phyloP scores from a whole-genome alignment of 495 filamentous ascomycete genomes.

The Aspergillus kassunensis region DNA sequence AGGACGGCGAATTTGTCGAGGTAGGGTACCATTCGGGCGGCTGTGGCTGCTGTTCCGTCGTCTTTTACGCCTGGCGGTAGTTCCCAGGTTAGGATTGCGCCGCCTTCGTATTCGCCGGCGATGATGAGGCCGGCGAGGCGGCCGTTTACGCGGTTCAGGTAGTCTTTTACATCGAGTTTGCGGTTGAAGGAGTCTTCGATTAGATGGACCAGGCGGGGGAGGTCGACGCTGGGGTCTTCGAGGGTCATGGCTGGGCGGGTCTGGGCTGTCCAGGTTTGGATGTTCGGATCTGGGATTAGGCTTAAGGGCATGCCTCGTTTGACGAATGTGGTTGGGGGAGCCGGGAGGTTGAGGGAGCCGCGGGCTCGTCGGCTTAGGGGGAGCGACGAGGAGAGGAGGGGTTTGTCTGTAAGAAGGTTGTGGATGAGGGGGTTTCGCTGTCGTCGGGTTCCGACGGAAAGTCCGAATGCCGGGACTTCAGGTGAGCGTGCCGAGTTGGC shows the following conservation, averaged over 20 bases:
- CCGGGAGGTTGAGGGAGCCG: slow-evolving; percentile 26
- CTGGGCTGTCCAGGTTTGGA: slow-evolving; percentile 62
- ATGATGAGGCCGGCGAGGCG: slow-evolving; percentile 87
- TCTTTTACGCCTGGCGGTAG: slow-evolving; percentile 55
- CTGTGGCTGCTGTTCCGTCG: slow-evolving; percentile 47
- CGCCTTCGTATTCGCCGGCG: slow-evolving; percentile 94
- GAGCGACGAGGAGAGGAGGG: slow-evolving; percentile 83
- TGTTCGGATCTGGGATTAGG: slow-evolving; percentile 68
- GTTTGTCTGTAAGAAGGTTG: slow-evolving; percentile 94
- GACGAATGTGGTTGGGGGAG: slow-evolving; percentile 66
- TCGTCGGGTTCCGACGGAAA: slow-evolving; percentile 67
- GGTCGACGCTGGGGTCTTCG: slow-evolving; percentile 74
- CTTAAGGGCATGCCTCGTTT: slow-evolving; percentile 89
- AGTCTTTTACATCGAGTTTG: slow-evolving; percentile 77
- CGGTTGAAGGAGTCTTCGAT: slow-evolving; percentile 94
- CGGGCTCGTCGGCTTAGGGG: slow-evolving; percentile 56
- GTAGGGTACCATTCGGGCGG: slow-evolving; percentile 74
- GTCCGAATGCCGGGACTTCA: slow-evolving; percentile 33
- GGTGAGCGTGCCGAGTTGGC: slow-evolving; percentile 55
- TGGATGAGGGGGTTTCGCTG: slow-evolving; percentile 92
- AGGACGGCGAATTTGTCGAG: slow-evolving; percentile 97
- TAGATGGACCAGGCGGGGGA: slow-evolving; percentile 74
- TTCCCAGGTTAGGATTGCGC: slow-evolving; percentile 95
- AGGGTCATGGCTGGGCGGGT: slow-evolving; percentile 54
- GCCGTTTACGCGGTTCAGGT: slow-evolving; percentile 69